A percentile compares a stretch with the other conserved stretches of the same genome.
Evolutionary conservation across 371 early-diverging fungal species (phyloP).

Genomic region (Nematocida displodere): DNA sequence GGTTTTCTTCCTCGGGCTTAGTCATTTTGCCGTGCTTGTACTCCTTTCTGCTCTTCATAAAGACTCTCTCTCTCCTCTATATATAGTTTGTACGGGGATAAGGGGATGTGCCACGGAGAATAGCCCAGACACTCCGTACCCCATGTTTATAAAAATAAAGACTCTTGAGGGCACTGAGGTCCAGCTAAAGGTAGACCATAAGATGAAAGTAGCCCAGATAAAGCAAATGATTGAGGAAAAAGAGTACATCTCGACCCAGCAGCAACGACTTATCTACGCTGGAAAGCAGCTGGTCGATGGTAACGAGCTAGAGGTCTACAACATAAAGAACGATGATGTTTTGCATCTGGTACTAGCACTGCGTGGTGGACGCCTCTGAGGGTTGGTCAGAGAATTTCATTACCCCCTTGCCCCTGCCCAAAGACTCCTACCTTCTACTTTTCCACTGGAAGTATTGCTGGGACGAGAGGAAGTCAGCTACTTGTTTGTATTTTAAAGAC

Average conservation of each 20-base stretch:
- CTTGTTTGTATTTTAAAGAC: constrained; percentile 50
- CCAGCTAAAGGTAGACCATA: constrained; percentile 44
- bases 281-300: constrained; percentile 65
- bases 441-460: constrained; percentile 51
- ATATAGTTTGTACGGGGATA: constrained; percentile 10
- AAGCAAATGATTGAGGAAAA: constrained; percentile 50
- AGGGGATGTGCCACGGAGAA: neutral
- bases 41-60: constrained; percentile 2
- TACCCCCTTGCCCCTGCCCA: neutral
- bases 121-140: neutral
- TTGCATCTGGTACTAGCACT: constrained; percentile 93
- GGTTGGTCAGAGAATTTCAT: neutral
- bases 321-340: constrained; percentile 88
- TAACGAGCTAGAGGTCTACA: constrained; percentile 68
- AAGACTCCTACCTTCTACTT: constrained; percentile 17
- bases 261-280: constrained; percentile 55
- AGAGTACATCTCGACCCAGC: constrained; percentile 48
- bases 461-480: constrained; percentile 34
- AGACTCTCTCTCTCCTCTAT: neutral
- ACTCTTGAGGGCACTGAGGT: constrained; percentile 66
- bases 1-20: neutral
- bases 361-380: constrained; percentile 71
- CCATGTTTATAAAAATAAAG: constrained; percentile 85
- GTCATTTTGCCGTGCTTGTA: neutral
- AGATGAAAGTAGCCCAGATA: constrained; percentile 35